phyloP scores from a whole-genome alignment of 495 filamentous ascomycete genomes.

The Talaromyces stipitatus region DNA sequence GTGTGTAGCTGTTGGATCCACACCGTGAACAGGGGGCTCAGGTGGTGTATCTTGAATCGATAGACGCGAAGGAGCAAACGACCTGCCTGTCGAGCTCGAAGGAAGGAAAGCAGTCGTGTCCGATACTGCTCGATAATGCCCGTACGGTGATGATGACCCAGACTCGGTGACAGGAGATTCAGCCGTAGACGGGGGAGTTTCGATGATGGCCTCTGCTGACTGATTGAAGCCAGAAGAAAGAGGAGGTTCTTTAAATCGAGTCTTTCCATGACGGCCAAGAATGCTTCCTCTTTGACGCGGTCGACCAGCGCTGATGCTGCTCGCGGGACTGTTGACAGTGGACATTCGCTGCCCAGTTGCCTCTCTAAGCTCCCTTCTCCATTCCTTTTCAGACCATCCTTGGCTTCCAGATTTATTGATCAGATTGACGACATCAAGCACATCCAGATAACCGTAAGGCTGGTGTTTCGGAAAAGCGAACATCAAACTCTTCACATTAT shows the following conservation, averaged over 20 bases:
- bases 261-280: conserved; percentile 35
- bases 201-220: conserved; percentile 31
- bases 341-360: conserved; percentile 75
- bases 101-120: conserved; percentile 36
- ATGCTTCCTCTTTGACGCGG: conserved; percentile 63
- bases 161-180: conserved; percentile 34
- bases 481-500: conserved; percentile 87
- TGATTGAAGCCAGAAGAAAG: conserved; percentile 33
- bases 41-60: conserved; percentile 29
- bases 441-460: conserved; percentile 85
- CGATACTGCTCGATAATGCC: conserved; percentile 47
- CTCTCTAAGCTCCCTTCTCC: conserved; percentile 84
- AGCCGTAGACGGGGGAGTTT: conserved; percentile 18
- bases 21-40: conserved; percentile 33
- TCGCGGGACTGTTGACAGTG: conserved; percentile 37
- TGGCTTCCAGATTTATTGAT: conserved; percentile 70
- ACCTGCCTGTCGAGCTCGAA: conserved; percentile 23
- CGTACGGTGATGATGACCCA: conserved; percentile 29
- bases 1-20: conserved; percentile 11
- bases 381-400: conserved; percentile 82
- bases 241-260: conserved; percentile 32
- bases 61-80: conserved; percentile 30
- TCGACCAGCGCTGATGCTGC: conserved; percentile 54
- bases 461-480: conserved; percentile 91
- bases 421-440: conserved; percentile 71